Base-by-base conservation (phyloP, 768 basidiomycete genomes). In the Mycena venus region DNA sequence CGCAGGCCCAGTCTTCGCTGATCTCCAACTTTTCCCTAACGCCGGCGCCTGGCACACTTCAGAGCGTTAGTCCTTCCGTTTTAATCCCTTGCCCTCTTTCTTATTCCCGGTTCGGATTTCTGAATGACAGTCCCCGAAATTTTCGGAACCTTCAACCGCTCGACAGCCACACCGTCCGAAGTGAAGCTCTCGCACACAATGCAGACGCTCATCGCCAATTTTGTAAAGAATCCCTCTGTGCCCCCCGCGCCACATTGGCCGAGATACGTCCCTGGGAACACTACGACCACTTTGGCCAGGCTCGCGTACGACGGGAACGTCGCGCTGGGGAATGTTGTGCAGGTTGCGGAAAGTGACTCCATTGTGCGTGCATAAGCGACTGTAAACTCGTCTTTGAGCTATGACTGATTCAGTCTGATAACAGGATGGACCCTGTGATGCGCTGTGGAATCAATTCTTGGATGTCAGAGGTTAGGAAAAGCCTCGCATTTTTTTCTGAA, bases 91-190 rank as follows among this genome's bases (percentile, higher is more conserved):
- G n/a, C n/a, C n/a, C n/a, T n/a, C n/a, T n/a, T n/a, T n/a, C n/a
- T n/a, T n/a, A n/a, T n/a, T n/a, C n/a, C n/a, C n/a, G n/a, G n/a
- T n/a, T n/a, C n/a, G n/a, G n/a, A 38, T 15, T 38, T 1, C 36
- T 55, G 53, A 55, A 2, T 19, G 25, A 31, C 42, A 81, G 80
- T 81, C 10, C 56, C 36, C 17, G 74, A 77, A 31, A 72, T 82
- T 17, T 82, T 82, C 68, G 81, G 80, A 12, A 81, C 80, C 2
- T 80, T 70, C 75, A 81, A 81, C 47, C 47, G n/a, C 19, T 63
- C 70, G 3, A 81, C 80, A 0, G 81, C 80, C 0, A 79, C 80
- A 4, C 44, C 68, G 0, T 42, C 75, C 12, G 78, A 82, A 61
- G 75, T 21, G 31, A 69, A 70, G 17, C 70, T 82, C 21, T 82